Evolutionary conservation across 2,329 filamentous ascomycete species (phyloP).

Genomic region (Cephalotrichum gorgonifer): DNA sequence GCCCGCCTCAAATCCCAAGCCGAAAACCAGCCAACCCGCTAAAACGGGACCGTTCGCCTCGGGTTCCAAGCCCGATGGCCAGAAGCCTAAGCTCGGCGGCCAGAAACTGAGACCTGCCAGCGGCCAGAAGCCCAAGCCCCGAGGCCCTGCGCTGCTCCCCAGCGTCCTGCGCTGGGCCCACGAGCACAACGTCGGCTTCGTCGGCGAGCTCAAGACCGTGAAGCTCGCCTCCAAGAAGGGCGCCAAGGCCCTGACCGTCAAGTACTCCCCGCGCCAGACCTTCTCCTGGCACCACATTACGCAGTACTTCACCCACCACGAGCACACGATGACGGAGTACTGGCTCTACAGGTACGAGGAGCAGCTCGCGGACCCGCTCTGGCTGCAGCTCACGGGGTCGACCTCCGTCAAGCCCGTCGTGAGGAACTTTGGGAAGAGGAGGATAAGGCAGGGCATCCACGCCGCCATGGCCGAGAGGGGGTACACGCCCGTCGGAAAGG

Average conservation of each 20-base stretch:
- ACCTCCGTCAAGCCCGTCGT: slow-evolving; percentile 5
- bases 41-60: neutral
- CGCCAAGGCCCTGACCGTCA: slow-evolving; percentile 1
- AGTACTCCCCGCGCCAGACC: slow-evolving; percentile 3
- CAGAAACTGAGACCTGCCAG: neutral
- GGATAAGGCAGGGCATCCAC: slow-evolving; percentile 7
- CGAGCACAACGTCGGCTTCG: neutral
- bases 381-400: slow-evolving; percentile 7
- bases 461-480: slow-evolving; percentile 7
- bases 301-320: slow-evolving; percentile 3
- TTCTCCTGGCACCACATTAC: slow-evolving; percentile 6
- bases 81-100: neutral
- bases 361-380: slow-evolving; percentile 7
- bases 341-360: slow-evolving; percentile 8
- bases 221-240: neutral
- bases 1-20: neutral
- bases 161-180: neutral
- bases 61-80: neutral
- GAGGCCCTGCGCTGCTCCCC: neutral
- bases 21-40: neutral
- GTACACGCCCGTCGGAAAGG: slow-evolving; percentile 5
- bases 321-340: slow-evolving; percentile 8
- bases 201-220: neutral
- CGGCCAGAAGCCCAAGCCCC: neutral
- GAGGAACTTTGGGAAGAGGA: slow-evolving; percentile 7